These are phyloP conservation scores for Nidula microcarpa DNA, from an alignment of 768 basidiomycete species.

Conservation along the genomic window DNA sequence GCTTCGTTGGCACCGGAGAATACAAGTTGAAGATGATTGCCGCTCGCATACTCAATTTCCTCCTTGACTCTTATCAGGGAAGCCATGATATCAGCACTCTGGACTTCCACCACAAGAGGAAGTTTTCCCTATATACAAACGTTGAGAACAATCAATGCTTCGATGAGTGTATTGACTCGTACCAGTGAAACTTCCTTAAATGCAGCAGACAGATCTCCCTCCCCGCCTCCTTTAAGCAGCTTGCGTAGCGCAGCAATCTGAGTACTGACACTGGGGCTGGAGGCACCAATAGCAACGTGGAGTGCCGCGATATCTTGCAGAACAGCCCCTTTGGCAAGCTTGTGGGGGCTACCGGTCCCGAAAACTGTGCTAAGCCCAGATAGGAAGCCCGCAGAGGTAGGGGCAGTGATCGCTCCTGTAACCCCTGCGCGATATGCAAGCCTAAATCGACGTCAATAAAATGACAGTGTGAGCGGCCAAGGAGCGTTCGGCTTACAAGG, in stretches of 20 bases:
- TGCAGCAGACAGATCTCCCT: conserved; percentile 33
- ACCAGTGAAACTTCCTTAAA: conserved; percentile 48
- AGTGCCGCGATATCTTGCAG: conserved; percentile 58
- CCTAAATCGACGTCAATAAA: conserved; percentile 20
- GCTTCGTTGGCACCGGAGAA: conserved; percentile 63
- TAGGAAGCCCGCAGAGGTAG: conserved; percentile 44
- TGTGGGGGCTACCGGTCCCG: conserved; percentile 50
- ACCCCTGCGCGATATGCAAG: conserved; percentile 67
- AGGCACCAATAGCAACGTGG: conserved; percentile 51
- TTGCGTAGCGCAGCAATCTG: conserved; percentile 60
- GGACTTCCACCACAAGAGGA: conserved; percentile 57
- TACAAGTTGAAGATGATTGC: conserved; percentile 41
- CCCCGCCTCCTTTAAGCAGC: conserved; percentile 38
- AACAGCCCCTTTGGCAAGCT: conserved; percentile 54
- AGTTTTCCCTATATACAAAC: conserved; percentile 42
- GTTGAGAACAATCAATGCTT: background rate
- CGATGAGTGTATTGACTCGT: conserved; percentile 3
- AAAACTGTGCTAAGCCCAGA: conserved; percentile 59
- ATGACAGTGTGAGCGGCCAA: background rate
- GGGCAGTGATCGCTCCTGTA: conserved; percentile 57
- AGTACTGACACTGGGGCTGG: conserved; percentile 55
- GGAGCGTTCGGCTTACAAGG: conserved; percentile 20
- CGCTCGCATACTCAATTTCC: conserved; percentile 47
- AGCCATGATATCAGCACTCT: conserved; percentile 71
- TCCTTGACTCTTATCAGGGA: conserved; percentile 60